phyloP scores from a whole-genome alignment of 345 rosid species.

The Lepidium aucheri region DNA sequence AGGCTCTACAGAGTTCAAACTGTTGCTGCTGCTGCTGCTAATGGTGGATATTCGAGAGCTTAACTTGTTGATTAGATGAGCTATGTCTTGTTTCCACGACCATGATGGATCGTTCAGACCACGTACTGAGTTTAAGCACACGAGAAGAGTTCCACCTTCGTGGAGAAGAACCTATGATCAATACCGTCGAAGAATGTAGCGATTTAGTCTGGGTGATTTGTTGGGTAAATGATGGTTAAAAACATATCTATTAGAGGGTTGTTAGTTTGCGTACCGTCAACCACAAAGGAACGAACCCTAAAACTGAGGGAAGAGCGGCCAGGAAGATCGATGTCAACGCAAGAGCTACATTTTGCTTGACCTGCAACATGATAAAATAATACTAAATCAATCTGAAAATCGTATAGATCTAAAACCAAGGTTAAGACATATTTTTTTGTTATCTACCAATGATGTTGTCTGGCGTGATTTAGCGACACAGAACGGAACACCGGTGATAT shows the following conservation, averaged over 20 bases:
- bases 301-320: constrained; percentile 81
- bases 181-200: neutral
- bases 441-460: constrained; percentile 65
- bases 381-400: neutral
- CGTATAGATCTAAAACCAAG: neutral
- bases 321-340: constrained; percentile 64
- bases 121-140: constrained; percentile 79
- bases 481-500: constrained; percentile 80
- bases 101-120: constrained; percentile 79
- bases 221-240: neutral
- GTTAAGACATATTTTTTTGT: neutral
- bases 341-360: constrained; percentile 88
- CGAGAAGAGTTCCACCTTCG: constrained; percentile 90
- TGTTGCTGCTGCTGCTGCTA: neutral
- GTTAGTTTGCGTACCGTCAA: constrained; percentile 45
- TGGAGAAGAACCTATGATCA: constrained; percentile 72
- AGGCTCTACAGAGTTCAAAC: constrained; percentile 9
- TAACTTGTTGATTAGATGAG: constrained; percentile 32
- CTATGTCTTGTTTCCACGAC: constrained; percentile 68
- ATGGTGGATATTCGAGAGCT: constrained; percentile 7
- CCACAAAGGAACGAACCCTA: constrained; percentile 91
- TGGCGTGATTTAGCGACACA: constrained; percentile 86
- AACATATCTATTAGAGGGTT: neutral
- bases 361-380: constrained; percentile 35
- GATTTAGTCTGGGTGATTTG: neutral